These are phyloP conservation scores for Pelargonium cotyledonis DNA, from an alignment of 441 rosid species.

Conservation along the genomic window DNA sequence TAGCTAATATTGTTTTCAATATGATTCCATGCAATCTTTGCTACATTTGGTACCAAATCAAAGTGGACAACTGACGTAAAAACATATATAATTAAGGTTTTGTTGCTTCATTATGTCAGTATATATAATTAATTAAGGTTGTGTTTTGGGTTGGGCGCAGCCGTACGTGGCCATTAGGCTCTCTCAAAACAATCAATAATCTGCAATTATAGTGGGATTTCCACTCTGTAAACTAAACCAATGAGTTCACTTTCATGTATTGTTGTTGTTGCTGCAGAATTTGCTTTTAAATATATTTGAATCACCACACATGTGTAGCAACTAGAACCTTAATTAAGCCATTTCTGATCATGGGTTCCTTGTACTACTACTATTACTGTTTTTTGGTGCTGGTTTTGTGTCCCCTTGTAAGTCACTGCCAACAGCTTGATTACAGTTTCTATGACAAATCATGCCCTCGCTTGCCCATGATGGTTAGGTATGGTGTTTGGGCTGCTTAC, in stretches of 20 bases:
- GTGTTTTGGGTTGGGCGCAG: neutral
- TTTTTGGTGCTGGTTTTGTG: neutral
- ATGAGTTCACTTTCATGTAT: neutral
- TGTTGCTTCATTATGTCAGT: neutral
- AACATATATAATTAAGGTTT: no score
- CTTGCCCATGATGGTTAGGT: conserved; percentile 34
- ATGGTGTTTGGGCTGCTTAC: conserved; percentile 44
- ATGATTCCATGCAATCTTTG: no score
- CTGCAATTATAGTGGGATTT: neutral
- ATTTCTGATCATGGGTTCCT: neutral
- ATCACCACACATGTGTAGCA: neutral
- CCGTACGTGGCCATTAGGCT: conserved; percentile 6
- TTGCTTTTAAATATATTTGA: neutral
- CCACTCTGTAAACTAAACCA: neutral
- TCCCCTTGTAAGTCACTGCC: neutral
- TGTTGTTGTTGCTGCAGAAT: neutral
- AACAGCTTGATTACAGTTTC: conserved; percentile 48
- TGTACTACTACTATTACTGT: no score
- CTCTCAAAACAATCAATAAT: neutral
- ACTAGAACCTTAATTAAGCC: neutral
- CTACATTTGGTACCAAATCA: no score
- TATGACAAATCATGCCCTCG: conserved; percentile 44
- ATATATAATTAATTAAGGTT: neutral
- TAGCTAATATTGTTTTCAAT: no score
- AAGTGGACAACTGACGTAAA: no score